Percentiles rank a stretch among this genome's conserved stretches.
Evolutionary conservation across 352 stramenopile species (phyloP).

Genomic region (Phytophthora nicotianae): DNA sequence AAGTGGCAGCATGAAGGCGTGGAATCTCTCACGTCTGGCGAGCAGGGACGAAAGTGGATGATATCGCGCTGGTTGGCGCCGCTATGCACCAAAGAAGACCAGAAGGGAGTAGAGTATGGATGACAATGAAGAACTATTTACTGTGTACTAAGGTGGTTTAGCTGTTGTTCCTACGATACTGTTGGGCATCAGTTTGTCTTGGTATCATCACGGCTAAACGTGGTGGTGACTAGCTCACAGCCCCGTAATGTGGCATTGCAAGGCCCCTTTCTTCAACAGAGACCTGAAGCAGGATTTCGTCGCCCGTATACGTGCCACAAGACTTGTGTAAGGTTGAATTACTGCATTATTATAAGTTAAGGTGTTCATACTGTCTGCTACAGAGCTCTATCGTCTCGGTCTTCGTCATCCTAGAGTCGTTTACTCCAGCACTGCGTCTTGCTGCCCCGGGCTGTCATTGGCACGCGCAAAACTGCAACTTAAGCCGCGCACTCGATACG

Average conservation of each 20-base stretch:
- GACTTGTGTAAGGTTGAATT: too few relatives aligned
- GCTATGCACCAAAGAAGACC: background rate
- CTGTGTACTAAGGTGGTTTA: constrained; percentile 2
- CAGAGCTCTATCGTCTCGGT: background rate
- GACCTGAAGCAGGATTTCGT: too few relatives aligned
- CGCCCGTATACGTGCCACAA: too few relatives aligned
- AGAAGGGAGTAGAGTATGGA: constrained; percentile 16
- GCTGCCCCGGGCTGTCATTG: background rate
- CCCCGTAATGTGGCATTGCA: too few relatives aligned
- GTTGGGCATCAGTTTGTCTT: background rate
- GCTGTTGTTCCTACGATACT: background rate
- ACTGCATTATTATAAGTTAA: constrained; percentile 20
- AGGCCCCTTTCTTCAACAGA: too few relatives aligned
- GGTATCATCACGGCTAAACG: too few relatives aligned
- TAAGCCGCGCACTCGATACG: constrained; percentile 8
- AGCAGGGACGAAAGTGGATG: background rate
- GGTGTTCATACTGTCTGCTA: background rate
- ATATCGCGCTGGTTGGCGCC: background rate
- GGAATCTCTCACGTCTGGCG: background rate
- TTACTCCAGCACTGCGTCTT: background rate
- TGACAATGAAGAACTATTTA: constrained; percentile 32
- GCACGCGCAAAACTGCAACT: constrained; percentile 39
- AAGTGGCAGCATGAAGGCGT: constrained; percentile 18
- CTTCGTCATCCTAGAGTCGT: background rate
- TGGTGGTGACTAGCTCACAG: too few relatives aligned